A percentile compares a stretch with the other conserved stretches of the same genome.
Evolutionary conservation across 176 grass and related monocot species (phyloP).

Genomic region (Puya raimondii): DNA sequence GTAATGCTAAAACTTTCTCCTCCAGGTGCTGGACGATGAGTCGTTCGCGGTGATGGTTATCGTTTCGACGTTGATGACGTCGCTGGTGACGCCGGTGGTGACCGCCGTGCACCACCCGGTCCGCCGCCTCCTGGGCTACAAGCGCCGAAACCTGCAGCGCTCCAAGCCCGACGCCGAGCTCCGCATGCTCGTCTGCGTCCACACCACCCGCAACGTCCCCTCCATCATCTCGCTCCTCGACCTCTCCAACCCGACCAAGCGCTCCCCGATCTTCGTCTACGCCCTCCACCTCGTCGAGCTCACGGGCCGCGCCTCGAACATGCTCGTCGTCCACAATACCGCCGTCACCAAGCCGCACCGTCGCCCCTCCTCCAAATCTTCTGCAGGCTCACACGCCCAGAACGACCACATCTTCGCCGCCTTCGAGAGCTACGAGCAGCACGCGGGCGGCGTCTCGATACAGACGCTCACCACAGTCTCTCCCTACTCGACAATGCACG

Average conservation of each 20-base stretch:
- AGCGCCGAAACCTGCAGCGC: constrained; percentile 71
- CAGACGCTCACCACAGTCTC: constrained; percentile 47
- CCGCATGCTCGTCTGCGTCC: constrained; percentile 70
- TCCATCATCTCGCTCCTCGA: constrained; percentile 69
- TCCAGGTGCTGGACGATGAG: constrained; percentile 41
- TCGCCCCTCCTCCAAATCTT: not conserved
- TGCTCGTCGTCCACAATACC: constrained; percentile 49
- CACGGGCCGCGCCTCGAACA: constrained; percentile 67
- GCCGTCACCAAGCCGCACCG: not conserved
- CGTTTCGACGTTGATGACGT: constrained; percentile 49
- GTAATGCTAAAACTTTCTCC: not conserved
- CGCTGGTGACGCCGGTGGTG: constrained; percentile 61
- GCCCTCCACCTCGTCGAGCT: constrained; percentile 93
- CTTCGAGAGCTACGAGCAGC: constrained; percentile 32
- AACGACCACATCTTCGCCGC: constrained; percentile 26
- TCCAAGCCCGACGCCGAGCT: constrained; percentile 72
- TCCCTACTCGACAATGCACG: constrained; percentile 65
- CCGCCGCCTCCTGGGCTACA: constrained; percentile 58
- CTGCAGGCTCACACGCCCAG: not conserved
- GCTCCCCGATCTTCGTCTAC: constrained; percentile 79
- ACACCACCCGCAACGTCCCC: constrained; percentile 74
- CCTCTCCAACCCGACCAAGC: constrained; percentile 59
- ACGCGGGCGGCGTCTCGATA: constrained; percentile 24
- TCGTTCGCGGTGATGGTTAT: constrained; percentile 66
- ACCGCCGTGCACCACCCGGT: constrained; percentile 25